Conservation (phyloP, 495 filamentous ascomycete genomes). For the Talaromyces nanjingensis region DNA sequence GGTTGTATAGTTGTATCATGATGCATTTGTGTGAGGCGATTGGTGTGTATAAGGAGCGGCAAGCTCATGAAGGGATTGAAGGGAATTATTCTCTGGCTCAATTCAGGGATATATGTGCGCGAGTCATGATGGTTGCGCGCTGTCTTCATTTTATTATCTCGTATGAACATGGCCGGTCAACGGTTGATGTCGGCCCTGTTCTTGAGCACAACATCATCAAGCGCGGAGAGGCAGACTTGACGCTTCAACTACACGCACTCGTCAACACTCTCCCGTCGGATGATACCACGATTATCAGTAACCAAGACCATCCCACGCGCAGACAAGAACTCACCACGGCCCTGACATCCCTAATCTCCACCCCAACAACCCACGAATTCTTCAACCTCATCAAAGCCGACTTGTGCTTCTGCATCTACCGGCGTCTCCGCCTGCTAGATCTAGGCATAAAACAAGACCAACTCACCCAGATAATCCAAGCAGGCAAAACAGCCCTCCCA, state of each 20-base stretch:
- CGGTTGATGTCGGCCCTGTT: not conserved
- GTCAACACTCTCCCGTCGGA: slow-evolving; percentile 17
- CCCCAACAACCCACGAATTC: slow-evolving; percentile 17
- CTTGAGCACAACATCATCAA: slow-evolving; percentile 11
- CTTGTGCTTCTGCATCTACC: slow-evolving; percentile 30
- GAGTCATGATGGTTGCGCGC: slow-evolving; percentile 24
- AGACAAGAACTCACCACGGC: slow-evolving; percentile 15
- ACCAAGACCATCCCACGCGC: slow-evolving; percentile 5
- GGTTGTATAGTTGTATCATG: slow-evolving; percentile 33
- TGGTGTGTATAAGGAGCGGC: slow-evolving; percentile 30
- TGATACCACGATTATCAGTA: not conserved
- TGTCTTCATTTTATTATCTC: slow-evolving; percentile 27
- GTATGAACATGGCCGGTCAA: slow-evolving; percentile 37
- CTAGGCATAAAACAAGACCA: slow-evolving; percentile 14
- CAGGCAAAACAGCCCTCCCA: slow-evolving; percentile 13
- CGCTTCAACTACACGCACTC: slow-evolving; percentile 15
- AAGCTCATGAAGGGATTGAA: slow-evolving; percentile 9
- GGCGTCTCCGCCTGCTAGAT: slow-evolving; percentile 29
- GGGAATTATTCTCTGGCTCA: slow-evolving; percentile 7
- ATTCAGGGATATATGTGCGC: slow-evolving; percentile 17
- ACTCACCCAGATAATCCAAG: slow-evolving; percentile 16
- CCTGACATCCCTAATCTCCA: slow-evolving; percentile 11
- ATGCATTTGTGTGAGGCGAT: slow-evolving; percentile 39
- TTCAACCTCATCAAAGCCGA: slow-evolving; percentile 28
- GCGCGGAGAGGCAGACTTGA: slow-evolving; percentile 10